Conservation (phyloP, 1,139 yeast genomes). For the Blastobotrys arbuscula region DNA sequence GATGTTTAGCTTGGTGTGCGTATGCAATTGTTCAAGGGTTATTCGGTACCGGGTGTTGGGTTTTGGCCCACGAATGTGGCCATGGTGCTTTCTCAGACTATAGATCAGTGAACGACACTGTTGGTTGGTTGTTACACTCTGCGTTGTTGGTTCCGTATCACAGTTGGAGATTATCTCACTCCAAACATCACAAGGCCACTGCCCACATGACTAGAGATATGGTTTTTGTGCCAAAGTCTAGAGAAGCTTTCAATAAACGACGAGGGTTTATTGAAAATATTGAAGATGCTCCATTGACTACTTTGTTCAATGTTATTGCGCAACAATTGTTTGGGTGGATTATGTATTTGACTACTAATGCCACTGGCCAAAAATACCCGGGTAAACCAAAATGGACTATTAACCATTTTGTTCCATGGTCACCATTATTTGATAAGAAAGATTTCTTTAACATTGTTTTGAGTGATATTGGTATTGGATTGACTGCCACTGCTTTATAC, state of each 20-base stretch:
- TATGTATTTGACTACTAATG: constrained; percentile 59
- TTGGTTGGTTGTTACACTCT: constrained; percentile 81
- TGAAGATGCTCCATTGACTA: constrained; percentile 69
- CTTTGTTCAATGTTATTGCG: constrained; percentile 49
- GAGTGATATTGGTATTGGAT: constrained; percentile 65
- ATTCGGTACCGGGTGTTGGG: constrained; percentile 78
- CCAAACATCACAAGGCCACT: constrained; percentile 84
- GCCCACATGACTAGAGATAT: constrained; percentile 77
- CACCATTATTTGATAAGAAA: constrained; percentile 66
- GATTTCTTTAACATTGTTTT: constrained; percentile 66
- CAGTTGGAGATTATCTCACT: constrained; percentile 79
- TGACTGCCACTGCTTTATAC: constrained; percentile 51
- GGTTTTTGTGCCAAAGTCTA: constrained; percentile 73
- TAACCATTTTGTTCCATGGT: constrained; percentile 65
- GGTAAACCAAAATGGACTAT: constrained; percentile 46
- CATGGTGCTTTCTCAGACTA: constrained; percentile 80
- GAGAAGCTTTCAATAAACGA: constrained; percentile 43
- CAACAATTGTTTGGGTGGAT: constrained; percentile 81
- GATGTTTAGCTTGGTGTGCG: constrained; percentile 55
- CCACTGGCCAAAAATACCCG: constrained; percentile 67
- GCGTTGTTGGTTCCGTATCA: constrained; percentile 76
- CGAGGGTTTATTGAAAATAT: constrained; percentile 42
- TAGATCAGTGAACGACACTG: constrained; percentile 60
- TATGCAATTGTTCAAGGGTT: constrained; percentile 57
- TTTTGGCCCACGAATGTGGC: constrained; percentile 87